Conservation (phyloP, 345 rosid species). For the Rhizophora mangle region DNA sequence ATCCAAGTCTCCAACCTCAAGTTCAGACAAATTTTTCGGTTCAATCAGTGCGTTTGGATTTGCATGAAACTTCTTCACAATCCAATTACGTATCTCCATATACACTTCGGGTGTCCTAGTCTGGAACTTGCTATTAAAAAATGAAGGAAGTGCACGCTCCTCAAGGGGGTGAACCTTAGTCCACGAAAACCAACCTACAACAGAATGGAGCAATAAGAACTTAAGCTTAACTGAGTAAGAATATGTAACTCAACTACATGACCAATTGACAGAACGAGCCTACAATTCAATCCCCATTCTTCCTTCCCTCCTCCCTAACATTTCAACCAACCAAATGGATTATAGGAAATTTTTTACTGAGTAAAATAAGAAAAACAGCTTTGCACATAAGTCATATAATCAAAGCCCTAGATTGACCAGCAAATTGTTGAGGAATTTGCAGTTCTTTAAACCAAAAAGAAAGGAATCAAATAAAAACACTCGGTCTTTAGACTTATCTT, state of each 20-base stretch:
- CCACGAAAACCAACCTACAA: conserved; percentile 98
- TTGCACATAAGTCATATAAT: too few relatives aligned
- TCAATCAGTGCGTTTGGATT: conserved; percentile 59
- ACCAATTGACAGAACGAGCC: too few relatives aligned
- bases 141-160: conserved; percentile 72
- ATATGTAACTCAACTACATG: not conserved
- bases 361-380: too few relatives aligned
- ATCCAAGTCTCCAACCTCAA: conserved; percentile 71
- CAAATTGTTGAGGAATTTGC: too few relatives aligned
- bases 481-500: too few relatives aligned
- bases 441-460: too few relatives aligned
- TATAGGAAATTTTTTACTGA: too few relatives aligned
- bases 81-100: conserved; percentile 79
- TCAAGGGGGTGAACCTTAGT: conserved; percentile 71
- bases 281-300: too few relatives aligned
- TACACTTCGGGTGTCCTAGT: conserved; percentile 61
- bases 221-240: not conserved
- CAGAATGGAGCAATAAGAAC: conserved; percentile 6
- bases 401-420: too few relatives aligned
- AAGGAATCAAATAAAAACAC: too few relatives aligned
- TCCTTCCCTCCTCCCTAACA: too few relatives aligned
- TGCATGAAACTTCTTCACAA: conserved; percentile 77
- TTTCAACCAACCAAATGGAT: too few relatives aligned
- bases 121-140: conserved; percentile 77
- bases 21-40: conserved; percentile 65